Evolutionary conservation across 2,329 filamentous ascomycete genomes (phyloP), one percentile per base, ranked within the genome.

Genomic region (Orbilia blumenaviensis): DNA sequence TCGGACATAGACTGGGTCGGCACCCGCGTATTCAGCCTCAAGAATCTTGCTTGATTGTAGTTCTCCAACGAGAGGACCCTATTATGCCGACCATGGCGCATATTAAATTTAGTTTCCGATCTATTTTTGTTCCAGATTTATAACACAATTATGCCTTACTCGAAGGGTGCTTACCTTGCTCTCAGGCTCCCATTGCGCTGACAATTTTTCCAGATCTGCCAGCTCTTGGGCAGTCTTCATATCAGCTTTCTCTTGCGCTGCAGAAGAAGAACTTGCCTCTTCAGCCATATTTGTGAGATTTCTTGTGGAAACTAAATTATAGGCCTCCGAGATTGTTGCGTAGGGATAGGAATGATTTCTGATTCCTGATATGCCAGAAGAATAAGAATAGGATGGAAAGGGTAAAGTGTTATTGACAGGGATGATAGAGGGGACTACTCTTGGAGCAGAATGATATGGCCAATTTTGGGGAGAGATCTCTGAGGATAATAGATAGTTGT

Each of bases 61-160:
- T 77, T 90, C 87, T 80, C 93, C 92, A 78, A 98, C 91, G 58
- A 94, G 86, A 77, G 92, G 92, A 67, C 93, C 93, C 94, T 97
- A 81, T 78, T 56, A 50, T 46, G 6, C 5, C 23, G 27, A n/a
- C 23, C 46, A 29, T 3, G 16, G 7, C 6, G 27, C 8, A 18
- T 5, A 27, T 32, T n/a, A 21, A 32, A 34, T 16, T n/a, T n/a
- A n/a, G n/a, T n/a, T n/a, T n/a, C n/a, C n/a, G n/a, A n/a, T n/a
- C n/a, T n/a, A n/a, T n/a, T n/a, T n/a, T n/a, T n/a, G n/a, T n/a
- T n/a, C n/a, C n/a, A n/a, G n/a, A n/a, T 50, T n/a, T n/a, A 14
- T 9, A 29, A 3, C 1, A 27, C 29, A 25, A 25, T 10, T 1
- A 32, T 54, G n/a, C 48, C n/a, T n/a, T n/a, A n/a, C n/a, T n/a